Conservation (phyloP, 2,329 filamentous ascomycete species). For the Scedosporium aurantiacum region DNA sequence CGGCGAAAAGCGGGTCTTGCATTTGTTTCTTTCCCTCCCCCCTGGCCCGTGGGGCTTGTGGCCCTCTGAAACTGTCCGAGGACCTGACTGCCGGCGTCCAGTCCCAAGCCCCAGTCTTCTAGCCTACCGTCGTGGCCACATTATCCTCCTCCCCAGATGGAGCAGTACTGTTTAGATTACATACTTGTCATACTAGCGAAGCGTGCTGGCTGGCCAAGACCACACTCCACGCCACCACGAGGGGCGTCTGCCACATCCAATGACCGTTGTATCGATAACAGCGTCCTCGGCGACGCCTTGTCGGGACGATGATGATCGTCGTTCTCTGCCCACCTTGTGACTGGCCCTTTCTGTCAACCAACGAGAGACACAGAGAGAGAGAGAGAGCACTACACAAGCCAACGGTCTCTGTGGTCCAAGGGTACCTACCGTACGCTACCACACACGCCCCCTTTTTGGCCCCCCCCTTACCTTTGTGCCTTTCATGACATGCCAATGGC, state of each 20-base stretch:
- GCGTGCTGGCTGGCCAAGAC: not conserved
- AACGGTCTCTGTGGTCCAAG: no score
- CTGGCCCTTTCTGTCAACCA: not conserved
- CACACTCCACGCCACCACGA: not conserved
- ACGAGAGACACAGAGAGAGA: not conserved
- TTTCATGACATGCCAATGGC: no score
- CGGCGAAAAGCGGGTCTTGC: not conserved
- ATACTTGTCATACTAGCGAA: not conserved
- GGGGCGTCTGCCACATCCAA: not conserved
- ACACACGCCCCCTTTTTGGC: no score
- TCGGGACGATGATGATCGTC: not conserved
- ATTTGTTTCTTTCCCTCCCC: not conserved
- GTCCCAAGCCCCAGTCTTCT: not conserved
- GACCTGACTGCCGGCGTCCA: not conserved
- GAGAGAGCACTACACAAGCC: not conserved
- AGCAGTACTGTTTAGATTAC: not conserved
- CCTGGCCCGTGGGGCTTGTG: not conserved
- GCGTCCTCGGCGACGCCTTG: not conserved
- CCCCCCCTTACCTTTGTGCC: no score
- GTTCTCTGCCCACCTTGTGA: not conserved
- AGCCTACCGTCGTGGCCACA: not conserved
- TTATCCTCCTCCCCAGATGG: not conserved
- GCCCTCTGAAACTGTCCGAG: not conserved
- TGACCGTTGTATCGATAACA: not conserved
- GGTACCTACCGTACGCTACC: no score